phyloP scores from a whole-genome alignment of 768 basidiomycete genomes.

The Lyophyllum decastes region DNA sequence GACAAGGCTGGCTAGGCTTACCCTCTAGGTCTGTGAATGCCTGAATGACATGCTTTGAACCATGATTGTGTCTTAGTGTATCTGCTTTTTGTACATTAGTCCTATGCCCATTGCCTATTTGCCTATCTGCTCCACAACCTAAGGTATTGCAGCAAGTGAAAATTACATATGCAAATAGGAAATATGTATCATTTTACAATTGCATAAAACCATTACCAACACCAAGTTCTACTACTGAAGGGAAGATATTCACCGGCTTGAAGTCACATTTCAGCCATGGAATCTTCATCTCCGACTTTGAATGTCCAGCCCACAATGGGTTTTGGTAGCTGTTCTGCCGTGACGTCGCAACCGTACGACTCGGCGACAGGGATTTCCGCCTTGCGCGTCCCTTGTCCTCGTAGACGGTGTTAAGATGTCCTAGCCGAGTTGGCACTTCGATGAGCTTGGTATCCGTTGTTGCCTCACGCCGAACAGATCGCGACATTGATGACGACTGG shows the following conservation, averaged over 20 bases:
- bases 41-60: constrained; percentile 8
- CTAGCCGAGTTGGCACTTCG: no score
- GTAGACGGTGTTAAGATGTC: no score
- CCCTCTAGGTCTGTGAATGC: constrained; percentile 4
- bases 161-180: no score
- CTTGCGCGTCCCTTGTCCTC: no score
- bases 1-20: constrained; percentile 22
- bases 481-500: background rate
- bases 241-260: constrained; percentile 3
- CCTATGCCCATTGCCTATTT: background rate
- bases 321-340: background rate
- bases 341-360: background rate
- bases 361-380: background rate
- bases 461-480: no score
- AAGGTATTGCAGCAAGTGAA: constrained; percentile 2
- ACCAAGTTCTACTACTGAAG: background rate
- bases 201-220: background rate
- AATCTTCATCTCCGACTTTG: constrained; percentile 6
- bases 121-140: background rate
- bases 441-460: no score
- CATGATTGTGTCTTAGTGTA: constrained; percentile 8
- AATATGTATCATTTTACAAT: no score
- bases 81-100: constrained; percentile 16
- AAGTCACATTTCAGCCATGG: constrained; percentile 3
- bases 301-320: background rate